Conservation (phyloP, 2,329 filamentous ascomycete species). For the Aspergillus udagawae region DNA sequence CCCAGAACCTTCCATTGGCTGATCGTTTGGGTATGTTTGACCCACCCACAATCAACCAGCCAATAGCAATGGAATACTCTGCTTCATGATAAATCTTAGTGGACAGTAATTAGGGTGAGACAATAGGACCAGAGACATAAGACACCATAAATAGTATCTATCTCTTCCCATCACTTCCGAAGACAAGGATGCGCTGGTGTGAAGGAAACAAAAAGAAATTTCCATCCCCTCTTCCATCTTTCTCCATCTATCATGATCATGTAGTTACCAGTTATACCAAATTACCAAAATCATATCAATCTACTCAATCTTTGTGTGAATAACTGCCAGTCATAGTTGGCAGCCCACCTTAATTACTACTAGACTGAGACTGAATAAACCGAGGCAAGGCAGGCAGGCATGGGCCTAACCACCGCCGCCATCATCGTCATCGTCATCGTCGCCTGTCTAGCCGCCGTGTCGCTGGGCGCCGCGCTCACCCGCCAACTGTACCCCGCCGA, state of each 20-base stretch:
- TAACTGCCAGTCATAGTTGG: too few relatives aligned
- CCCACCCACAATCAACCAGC: neutral
- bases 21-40: too few relatives aligned
- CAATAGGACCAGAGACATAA: too few relatives aligned
- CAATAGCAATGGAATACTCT: neutral
- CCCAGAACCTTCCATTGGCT: neutral
- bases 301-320: too few relatives aligned
- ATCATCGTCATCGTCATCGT: conserved; percentile 32
- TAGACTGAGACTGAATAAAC: too few relatives aligned
- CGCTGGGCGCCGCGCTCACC: conserved; percentile 27
- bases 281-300: too few relatives aligned
- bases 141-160: neutral
- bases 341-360: too few relatives aligned
- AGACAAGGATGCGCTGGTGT: neutral
- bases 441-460: conserved; percentile 25
- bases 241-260: neutral
- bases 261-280: neutral
- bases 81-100: too few relatives aligned
- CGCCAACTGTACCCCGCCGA: conserved; percentile 23
- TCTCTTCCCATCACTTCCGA: neutral
- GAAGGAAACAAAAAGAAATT: neutral
- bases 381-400: too few relatives aligned
- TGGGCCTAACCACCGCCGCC: conserved; percentile 21
- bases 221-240: neutral
- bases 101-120: too few relatives aligned